These are phyloP conservation scores for Cutaneotrichosporon arboriforme DNA, from an alignment of 1,284 basidiomycete genomes.

Conservation along the genomic window DNA sequence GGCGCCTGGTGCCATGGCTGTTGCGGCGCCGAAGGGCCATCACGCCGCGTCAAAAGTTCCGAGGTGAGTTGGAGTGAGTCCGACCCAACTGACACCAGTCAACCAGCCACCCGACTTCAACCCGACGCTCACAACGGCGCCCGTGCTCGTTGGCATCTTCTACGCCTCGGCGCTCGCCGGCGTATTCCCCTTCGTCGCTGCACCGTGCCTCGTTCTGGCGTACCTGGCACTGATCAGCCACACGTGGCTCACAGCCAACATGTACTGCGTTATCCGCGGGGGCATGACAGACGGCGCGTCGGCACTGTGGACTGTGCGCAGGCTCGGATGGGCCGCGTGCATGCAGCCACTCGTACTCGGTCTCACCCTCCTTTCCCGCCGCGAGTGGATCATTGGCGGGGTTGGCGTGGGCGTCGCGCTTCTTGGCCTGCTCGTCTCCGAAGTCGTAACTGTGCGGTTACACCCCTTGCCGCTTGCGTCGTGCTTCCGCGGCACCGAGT, in stretches of 20 bases:
- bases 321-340: constrained; percentile 52
- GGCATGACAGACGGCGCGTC: constrained; percentile 62
- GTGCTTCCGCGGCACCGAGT: neutral
- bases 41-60: constrained; percentile 71
- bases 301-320: constrained; percentile 66
- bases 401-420: constrained; percentile 57
- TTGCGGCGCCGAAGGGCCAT: constrained; percentile 56
- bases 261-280: constrained; percentile 62
- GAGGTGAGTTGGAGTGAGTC: constrained; percentile 55
- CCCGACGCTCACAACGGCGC: constrained; percentile 60
- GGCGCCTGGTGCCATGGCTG: constrained; percentile 57
- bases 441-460: constrained; percentile 19
- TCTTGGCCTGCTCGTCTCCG: constrained; percentile 34
- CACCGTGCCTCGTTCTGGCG: constrained; percentile 62
- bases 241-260: constrained; percentile 67
- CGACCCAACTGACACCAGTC: constrained; percentile 50
- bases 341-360: constrained; percentile 69
- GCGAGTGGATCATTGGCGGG: constrained; percentile 65
- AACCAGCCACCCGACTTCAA: constrained; percentile 66
- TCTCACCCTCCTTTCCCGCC: constrained; percentile 61
- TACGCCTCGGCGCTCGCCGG: constrained; percentile 64
- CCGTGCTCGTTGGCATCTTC: constrained; percentile 62
- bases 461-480: constrained; percentile 5
- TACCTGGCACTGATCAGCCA: constrained; percentile 66
- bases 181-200: constrained; percentile 69